Base-by-base conservation (phyloP, 495 filamentous ascomycete genomes). In the Neurospora tetrasperma region DNA sequence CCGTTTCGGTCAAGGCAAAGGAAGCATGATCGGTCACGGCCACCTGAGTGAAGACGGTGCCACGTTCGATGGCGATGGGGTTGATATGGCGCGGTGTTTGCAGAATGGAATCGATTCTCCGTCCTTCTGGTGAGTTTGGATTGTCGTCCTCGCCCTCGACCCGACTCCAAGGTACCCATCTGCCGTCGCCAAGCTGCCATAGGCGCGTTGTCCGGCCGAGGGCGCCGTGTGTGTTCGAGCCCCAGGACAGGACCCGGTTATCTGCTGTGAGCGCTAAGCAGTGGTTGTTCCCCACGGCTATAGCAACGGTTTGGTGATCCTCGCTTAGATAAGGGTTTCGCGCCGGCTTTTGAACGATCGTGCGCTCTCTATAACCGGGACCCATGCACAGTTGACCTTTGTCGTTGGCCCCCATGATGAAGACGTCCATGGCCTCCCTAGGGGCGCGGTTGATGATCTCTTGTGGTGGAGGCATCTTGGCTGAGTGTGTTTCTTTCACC, bases 241-340 rank as follows among this genome's bases (percentile, higher is more conserved):
- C 91, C 91, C 91, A 93, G 3, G 90, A 90, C 42, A 89, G 81
- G 69, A 93, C 87, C 74, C 84, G 84, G 77, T 90, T 90, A 74
- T 92, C 88, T 9, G 85, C 78, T 14, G 91, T 92, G 3, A 93
- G 83, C 10, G 88, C 90, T 71, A 88, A 82, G 59, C 82, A 83
- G 73, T 93, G 91, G 88, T 92, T 91, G 40, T 89, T 90, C 35
- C 90, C 91, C 62, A 86, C 83, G 46, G 89, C 87, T 10, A 93
- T 75, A 42, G 87, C 83, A 31, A 92, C 89, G 39, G 92, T 85
- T 20, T 90, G 84, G 43, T 78, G 75, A n/a, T 41, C 14, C 2
- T 66, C 69, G 2, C 42, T 54, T 48, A 75, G 69, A 9, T 71
- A 69, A 9, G 23, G 11, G 69, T 71, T 73, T 11, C 66, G 54